Percentiles rank a stretch among this genome's conserved stretches.
phyloP scores from a whole-genome alignment of 768 basidiomycete species.

The Russula dissimulans region DNA sequence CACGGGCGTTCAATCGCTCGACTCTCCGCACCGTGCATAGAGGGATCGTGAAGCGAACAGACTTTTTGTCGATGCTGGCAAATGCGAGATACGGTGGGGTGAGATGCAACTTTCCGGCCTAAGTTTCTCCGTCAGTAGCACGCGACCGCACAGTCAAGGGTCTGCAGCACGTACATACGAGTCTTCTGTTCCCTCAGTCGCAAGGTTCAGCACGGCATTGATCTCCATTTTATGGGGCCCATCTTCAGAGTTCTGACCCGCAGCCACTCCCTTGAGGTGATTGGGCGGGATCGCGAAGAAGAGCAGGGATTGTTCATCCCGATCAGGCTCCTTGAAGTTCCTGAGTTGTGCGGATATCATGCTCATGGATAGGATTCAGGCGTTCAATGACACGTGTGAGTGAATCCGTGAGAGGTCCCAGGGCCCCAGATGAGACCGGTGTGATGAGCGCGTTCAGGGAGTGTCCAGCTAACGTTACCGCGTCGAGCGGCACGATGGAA shows the following conservation, averaged over 20 bases:
- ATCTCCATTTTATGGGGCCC: constrained; percentile 72
- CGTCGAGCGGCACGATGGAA: not conserved
- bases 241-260: constrained; percentile 26
- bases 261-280: constrained; percentile 14
- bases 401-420: not conserved
- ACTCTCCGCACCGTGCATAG: constrained; percentile 89
- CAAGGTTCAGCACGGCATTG: constrained; percentile 78
- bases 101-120: constrained; percentile 89
- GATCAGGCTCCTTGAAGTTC: constrained; percentile 87
- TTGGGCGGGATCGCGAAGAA: constrained; percentile 76
- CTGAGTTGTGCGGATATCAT: constrained; percentile 83
- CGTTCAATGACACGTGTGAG: not conserved
- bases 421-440: not conserved
- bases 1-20: constrained; percentile 85
- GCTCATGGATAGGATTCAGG: constrained; percentile 39
- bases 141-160: not conserved
- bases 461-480: too few relatives aligned
- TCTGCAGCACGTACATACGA: constrained; percentile 57
- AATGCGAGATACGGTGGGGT: constrained; percentile 88
- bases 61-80: constrained; percentile 83
- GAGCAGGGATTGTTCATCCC: constrained; percentile 73
- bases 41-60: constrained; percentile 84
- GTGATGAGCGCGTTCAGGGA: not conserved
- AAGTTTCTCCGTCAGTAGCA: not conserved
- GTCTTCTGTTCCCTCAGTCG: constrained; percentile 73